Evolutionary conservation across 2,329 filamentous ascomycete genomes (phyloP).

Genomic region (Monilinia polystroma): DNA sequence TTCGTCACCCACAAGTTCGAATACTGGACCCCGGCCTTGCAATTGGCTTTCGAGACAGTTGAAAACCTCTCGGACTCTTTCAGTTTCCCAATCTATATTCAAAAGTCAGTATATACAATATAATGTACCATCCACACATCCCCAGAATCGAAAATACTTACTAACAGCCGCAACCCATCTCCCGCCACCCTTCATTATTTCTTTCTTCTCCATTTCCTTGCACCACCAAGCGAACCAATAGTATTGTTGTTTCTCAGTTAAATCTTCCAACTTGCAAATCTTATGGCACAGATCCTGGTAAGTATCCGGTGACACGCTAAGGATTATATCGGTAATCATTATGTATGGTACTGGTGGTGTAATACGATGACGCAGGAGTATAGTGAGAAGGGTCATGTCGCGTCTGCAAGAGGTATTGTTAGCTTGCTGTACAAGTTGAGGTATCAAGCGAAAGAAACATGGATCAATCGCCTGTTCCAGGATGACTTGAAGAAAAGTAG

Average conservation of each 20-base stretch:
- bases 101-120: neutral
- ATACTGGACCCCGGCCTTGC: neutral
- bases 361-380: slow-evolving; percentile 28
- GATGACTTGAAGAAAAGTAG: neutral
- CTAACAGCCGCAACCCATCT: slow-evolving; percentile 23
- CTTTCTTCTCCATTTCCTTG: slow-evolving; percentile 5
- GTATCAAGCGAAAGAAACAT: neutral
- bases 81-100: slow-evolving; percentile 16
- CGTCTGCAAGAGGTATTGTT: neutral
- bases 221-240: slow-evolving; percentile 18
- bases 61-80: neutral
- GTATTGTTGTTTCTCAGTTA: slow-evolving; percentile 1
- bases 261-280: neutral
- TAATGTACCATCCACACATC: neutral
- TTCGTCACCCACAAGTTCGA: neutral
- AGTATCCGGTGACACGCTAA: slow-evolving; percentile 1
- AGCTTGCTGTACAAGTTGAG: neutral
- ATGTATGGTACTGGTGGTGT: slow-evolving; percentile 29
- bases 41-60: neutral
- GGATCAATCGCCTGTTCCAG: neutral
- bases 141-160: neutral
- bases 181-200: slow-evolving; percentile 15
- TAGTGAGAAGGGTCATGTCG: slow-evolving; percentile 29
- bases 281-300: slow-evolving; percentile 1
- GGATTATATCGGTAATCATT: slow-evolving; percentile 25